Percentiles rank a stretch among this genome's conserved stretches.
Evolutionary conservation across 352 stramenopile species (phyloP).

Genomic region (Phytophthora melonis): DNA sequence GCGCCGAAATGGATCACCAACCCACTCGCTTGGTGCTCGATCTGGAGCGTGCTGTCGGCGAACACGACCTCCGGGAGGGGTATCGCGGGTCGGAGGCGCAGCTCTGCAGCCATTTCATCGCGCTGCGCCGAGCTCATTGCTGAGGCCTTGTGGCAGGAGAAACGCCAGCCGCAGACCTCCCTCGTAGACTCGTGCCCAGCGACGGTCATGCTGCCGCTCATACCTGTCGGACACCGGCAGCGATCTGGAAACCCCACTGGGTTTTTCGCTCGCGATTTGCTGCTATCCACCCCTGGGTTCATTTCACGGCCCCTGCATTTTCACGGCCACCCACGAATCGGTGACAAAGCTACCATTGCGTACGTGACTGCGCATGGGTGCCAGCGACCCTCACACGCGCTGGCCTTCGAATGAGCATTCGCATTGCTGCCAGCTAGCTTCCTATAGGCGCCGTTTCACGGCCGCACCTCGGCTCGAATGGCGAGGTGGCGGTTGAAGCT

Average conservation of each 20-base stretch:
- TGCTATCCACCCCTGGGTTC: background rate
- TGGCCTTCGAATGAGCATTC: constrained; percentile 5
- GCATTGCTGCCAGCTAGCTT: background rate
- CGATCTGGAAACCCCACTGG: constrained; percentile 6
- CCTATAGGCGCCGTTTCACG: background rate
- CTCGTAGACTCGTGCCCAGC: constrained; percentile 21
- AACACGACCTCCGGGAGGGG: constrained; percentile 73
- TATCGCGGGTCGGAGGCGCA: constrained; percentile 43
- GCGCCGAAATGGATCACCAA: constrained; percentile 56
- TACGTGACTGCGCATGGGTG: background rate
- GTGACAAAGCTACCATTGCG: too few relatives aligned
- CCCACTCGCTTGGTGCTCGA: constrained; percentile 38
- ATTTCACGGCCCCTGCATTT: too few relatives aligned
- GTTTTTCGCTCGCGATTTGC: constrained; percentile 27
- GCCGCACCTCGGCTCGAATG: background rate
- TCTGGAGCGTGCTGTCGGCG: constrained; percentile 41
- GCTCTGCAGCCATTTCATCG: constrained; percentile 34
- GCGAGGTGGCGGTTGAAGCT: background rate
- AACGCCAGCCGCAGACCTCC: constrained; percentile 56
- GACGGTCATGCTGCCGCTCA: constrained; percentile 8
- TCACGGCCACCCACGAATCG: background rate
- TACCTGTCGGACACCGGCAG: background rate
- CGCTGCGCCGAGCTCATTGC: constrained; percentile 59
- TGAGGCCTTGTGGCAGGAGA: constrained; percentile 40
- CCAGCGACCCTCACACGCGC: background rate